Base-by-base conservation (phyloP, 345 rosid species). In the Eutrema yunnanense region DNA sequence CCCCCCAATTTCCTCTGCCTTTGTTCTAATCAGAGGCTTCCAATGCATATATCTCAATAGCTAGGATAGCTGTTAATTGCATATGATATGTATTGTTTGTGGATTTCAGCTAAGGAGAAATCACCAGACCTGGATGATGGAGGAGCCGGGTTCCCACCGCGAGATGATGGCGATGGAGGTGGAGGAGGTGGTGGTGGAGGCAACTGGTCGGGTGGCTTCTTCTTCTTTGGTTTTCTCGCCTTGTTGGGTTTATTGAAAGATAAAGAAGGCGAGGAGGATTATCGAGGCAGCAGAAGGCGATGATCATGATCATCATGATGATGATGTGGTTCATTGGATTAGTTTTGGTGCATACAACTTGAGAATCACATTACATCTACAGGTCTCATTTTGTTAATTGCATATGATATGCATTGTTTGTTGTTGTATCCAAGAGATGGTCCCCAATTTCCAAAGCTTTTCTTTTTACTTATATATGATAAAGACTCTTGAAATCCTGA, bases 111-210 rank as follows among this genome's bases (percentile, higher is more conserved):
- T n/a, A 78, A 82, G 57, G 88, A 85, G 87, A 87, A 88, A 72
- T 85, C 96, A 0, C 97, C 96, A 0, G 73, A 83, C 61, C 80
- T 91, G 1, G 97, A 91, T 47, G 96, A 88, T 73, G 96, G 96
- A 43, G 82, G 89, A 40, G 97, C 88, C 6, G 80, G 90, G 30
- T 96, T 95, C 6, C 97, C 97, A 14, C 81, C 86, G 1, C 90
- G 84, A 69, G 89, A 87, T 38, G 96, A 80, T 16, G 95, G 83
- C 2, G 95, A 92, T 0, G 98, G 97, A 0, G 98, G 97, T 0
- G 98, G 96, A 0, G 96, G 97, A 0, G 97, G 98, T 11, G 97
- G 98, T 0, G 97, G 96, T 1, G 98, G 98, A 12, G 97, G 95
- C 36, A 87, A 86, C 81, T 89, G 82, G 84, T 94, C 97, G 0